Base-by-base conservation (phyloP, 371 early-diverging fungal genomes). In the Rhizopus stolonifer region DNA sequence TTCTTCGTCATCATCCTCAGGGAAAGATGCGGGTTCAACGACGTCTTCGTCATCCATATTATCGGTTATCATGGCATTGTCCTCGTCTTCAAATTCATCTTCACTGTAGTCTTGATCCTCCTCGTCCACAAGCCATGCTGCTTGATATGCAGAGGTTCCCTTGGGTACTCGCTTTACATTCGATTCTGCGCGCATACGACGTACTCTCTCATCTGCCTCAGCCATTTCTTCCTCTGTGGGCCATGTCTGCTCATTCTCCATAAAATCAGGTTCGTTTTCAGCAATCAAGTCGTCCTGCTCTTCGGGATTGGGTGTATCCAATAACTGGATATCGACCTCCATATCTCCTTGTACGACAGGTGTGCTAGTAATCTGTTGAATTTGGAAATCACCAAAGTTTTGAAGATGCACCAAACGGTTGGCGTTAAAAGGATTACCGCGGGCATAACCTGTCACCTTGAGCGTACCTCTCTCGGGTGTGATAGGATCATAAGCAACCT, bases 241-340 rank as follows among this genome's bases (percentile, higher is more conserved):
- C 96, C 96, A 95, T n/a, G 95, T 97, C 67, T 97, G 96, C 68
- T 97, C 98, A 42, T 87, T 92, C 7, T 83, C 84, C 82, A 94
- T 80, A 49, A 87, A 81, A 74, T 94, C 90, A n/a, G 91, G 91
- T 51, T 86, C 89, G 56, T 94, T 94, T 50, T 91, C 90, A 2
- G 87, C 77, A 13, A 91, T 43, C 42, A 68, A 55, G 47, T 84
- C 79, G 58, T 96, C 96, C 69, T 87, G 89, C 45, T 72, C 69
- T 31, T 68, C 85, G 14, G 83, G 77, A 14, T 81, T 71, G 8
- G 93, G 87, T 34, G 69, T 56, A 60, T 87, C 84, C 54, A 89
- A 49, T 4, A 88, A 72, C 15, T 65, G 47, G 5, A 57, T 61
- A 21, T 83, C 81, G 24, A 67, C 71, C 49, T 80, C 72, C 79